Conservation (phyloP, 768 basidiomycete species). For the Clitopilus hobsonii region DNA sequence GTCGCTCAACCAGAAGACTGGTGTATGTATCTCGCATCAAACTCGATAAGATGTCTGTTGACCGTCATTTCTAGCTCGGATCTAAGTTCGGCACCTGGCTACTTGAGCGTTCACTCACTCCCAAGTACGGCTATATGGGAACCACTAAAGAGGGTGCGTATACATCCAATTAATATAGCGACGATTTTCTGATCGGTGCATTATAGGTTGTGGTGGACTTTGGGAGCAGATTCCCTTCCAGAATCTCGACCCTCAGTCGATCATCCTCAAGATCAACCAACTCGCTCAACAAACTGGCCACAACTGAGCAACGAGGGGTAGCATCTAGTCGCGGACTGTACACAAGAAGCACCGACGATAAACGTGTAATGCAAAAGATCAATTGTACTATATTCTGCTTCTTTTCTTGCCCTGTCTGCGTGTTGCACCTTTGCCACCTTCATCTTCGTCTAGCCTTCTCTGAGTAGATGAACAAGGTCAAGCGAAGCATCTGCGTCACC, state of each 20-base stretch:
- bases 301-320: not conserved
- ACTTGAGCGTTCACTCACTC: conserved; percentile 75
- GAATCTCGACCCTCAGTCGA: conserved; percentile 72
- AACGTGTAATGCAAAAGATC: not conserved
- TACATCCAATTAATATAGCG: conserved; percentile 6
- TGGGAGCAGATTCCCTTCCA: conserved; percentile 84
- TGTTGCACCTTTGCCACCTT: no score
- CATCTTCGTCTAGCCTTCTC: no score
- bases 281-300: conserved; percentile 22
- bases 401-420: not conserved
- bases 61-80: conserved; percentile 45
- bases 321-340: not conserved
- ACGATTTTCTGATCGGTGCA: not conserved
- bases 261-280: conserved; percentile 44
- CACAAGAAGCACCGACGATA: no score
- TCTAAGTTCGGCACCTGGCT: conserved; percentile 86
- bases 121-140: conserved; percentile 80
- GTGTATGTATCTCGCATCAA: conserved; percentile 30
- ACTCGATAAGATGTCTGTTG: not conserved
- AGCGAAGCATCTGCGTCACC: no score
- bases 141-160: conserved; percentile 62
- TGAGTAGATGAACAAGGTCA: no score
- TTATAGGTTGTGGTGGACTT: conserved; percentile 55
- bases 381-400: not conserved
- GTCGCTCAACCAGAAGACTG: conserved; percentile 86